Conservation (phyloP, 768 basidiomycete species). For the Rickenella mellea region DNA sequence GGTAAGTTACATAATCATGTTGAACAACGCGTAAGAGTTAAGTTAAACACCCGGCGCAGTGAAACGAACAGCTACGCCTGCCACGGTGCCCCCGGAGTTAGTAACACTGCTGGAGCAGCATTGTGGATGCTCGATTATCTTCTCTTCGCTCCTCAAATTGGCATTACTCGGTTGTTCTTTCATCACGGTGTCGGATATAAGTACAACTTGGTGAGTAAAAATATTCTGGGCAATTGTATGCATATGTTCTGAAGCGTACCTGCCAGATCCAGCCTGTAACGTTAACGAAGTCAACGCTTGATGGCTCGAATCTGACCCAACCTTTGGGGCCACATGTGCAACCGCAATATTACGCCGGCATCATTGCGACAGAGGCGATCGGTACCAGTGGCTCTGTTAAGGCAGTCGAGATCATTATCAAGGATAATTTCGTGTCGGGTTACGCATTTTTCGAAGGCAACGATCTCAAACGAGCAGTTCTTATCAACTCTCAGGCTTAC, state of each 20-base stretch:
- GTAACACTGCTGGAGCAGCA: slow-evolving; percentile 62
- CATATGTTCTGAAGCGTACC: slow-evolving; percentile 4
- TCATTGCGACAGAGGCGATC: slow-evolving; percentile 51
- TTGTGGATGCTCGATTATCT: slow-evolving; percentile 62
- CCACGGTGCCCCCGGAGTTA: slow-evolving; percentile 45
- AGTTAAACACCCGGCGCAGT: slow-evolving; percentile 12
- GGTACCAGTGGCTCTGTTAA: slow-evolving; percentile 32
- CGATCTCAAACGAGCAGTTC: slow-evolving; percentile 35
- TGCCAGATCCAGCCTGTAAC: slow-evolving; percentile 53
- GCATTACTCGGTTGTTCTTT: slow-evolving; percentile 47
- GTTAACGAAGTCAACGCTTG: slow-evolving; percentile 45
- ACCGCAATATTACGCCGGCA: slow-evolving; percentile 55
- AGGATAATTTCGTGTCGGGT: slow-evolving; percentile 39
- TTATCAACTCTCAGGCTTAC: slow-evolving; percentile 53
- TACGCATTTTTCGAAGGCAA: slow-evolving; percentile 51
- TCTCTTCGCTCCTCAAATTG: slow-evolving; percentile 47
- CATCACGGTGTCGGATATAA: slow-evolving; percentile 66
- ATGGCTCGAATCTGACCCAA: slow-evolving; percentile 38
- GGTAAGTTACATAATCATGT: background rate
- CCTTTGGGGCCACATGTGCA: slow-evolving; percentile 54
- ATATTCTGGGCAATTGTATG: slow-evolving; percentile 1
- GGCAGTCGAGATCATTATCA: slow-evolving; percentile 37
- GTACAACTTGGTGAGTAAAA: slow-evolving; percentile 46
- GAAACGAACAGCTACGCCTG: slow-evolving; percentile 48
- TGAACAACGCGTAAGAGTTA: background rate